Base-by-base conservation (phyloP, 495 filamentous ascomycete genomes). In the Talaromyces trachyspermus region DNA sequence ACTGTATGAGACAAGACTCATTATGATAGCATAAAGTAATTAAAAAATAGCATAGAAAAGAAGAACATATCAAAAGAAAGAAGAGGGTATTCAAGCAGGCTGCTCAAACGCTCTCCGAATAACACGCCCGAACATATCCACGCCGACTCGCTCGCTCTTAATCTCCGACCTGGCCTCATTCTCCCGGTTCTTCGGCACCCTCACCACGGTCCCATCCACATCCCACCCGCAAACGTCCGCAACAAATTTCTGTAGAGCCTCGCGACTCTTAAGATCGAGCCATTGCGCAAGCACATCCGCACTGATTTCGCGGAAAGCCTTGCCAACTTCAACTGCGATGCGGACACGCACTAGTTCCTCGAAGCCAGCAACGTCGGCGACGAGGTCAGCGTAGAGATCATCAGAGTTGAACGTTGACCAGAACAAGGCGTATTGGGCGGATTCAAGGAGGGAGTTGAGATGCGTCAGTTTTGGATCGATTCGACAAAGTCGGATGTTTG, bases 81-180 rank as follows among this genome's bases (percentile, higher is more conserved):
- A 18, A 12, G 5, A n/a, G 35, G 9, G 9, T n/a, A 20, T 20
- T 71, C 70, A 89, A 49, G 84, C 84, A 46, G 86, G 82, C 64
- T 95, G 89, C 74, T 98, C 92, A 71, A 90, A 97, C 15, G 86
- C 84, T 52, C 92, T 73, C 56, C 84, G 78, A 58, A 97, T 81
- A 49, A 96, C 81, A 71, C 81, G 89, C 46, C 95, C 91, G 49
- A 99, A 89, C 72, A 87, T 86, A 39, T 74, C 70, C 17, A 72
- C 52, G 20, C 62, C 70, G 29, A 99, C 94, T 52, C 89, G 88
- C 75, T 99, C 94, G 65, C 91, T 80, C 61, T 95, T 89, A 56
- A 96, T 86, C 33, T 88, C 88, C 57, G 90, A 91, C 76, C 92
- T 90, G 23, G 88, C 94, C 79, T 97, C 90, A 66, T 99, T 99